A percentile compares a stretch with the other conserved stretches of the same genome.
Evolutionary conservation across 345 rosid species (phyloP).

Genomic region (Rhodamnia argentea): DNA sequence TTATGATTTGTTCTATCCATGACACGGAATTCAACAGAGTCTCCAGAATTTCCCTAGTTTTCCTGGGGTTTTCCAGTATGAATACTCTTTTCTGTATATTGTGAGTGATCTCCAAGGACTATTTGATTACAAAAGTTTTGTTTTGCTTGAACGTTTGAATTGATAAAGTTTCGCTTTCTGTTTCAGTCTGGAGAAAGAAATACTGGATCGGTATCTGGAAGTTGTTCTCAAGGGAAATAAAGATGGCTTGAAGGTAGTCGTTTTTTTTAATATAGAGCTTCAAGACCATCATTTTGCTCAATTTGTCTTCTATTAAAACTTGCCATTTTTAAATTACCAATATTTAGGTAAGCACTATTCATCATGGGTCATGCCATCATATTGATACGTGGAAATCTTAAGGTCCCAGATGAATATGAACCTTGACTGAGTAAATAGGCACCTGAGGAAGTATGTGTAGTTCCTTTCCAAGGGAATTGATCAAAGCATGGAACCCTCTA

Average conservation of each 20-base stretch:
- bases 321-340: background rate
- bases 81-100: background rate
- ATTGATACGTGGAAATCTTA: background rate
- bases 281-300: background rate
- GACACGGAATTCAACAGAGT: background rate
- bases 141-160: background rate
- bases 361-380: background rate
- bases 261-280: background rate
- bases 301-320: background rate
- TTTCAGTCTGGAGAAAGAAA: conserved; percentile 88
- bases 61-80: background rate
- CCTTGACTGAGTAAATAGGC: background rate
- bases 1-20: background rate
- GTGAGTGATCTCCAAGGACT: background rate
- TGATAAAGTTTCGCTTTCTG: conserved; percentile 8
- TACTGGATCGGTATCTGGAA: conserved; percentile 80
- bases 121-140: background rate
- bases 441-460: background rate
- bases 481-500: background rate
- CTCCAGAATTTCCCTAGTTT: background rate
- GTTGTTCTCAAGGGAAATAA: conserved; percentile 89
- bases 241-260: conserved; percentile 83
- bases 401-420: background rate
- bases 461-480: background rate
- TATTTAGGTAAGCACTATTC: background rate